These are phyloP conservation scores for Lenwebbia sp. DNA, from an alignment of 345 rosid species.

Conservation along the genomic window DNA sequence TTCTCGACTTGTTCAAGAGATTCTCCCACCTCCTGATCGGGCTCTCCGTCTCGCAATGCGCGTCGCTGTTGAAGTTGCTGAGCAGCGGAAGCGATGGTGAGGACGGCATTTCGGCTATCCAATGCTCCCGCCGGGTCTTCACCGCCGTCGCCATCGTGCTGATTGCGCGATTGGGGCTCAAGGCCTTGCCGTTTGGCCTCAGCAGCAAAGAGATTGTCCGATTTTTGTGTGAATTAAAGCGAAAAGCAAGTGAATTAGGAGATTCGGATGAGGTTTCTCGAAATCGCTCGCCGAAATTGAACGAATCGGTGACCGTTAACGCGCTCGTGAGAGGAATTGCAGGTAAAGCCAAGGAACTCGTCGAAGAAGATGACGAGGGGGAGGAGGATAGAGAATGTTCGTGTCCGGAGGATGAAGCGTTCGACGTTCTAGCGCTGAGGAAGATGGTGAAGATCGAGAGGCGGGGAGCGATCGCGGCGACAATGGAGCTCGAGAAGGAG, in stretches of 20 bases:
- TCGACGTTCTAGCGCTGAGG: conserved; percentile 40
- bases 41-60: background rate
- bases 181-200: conserved; percentile 16
- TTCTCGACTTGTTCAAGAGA: conserved; percentile 16
- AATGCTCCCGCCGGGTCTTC: background rate
- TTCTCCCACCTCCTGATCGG: background rate
- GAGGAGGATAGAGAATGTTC: conserved; percentile 12
- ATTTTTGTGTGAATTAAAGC: conserved; percentile 5
- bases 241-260: conserved; percentile 6
- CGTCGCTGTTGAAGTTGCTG: conserved; percentile 24
- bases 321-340: background rate
- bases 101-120: background rate
- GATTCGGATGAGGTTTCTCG: conserved; percentile 3
- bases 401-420: conserved; percentile 38
- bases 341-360: background rate
- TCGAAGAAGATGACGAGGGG: conserved; percentile 1
- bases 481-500: conserved; percentile 62
- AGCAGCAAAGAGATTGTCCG: conserved; percentile 11
- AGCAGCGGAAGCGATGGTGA: conserved; percentile 1
- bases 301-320: background rate
- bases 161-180: conserved; percentile 26
- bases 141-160: conserved; percentile 21
- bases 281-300: background rate
- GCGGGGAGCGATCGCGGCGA: conserved; percentile 25
- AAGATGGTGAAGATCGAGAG: conserved; percentile 53